phyloP scores from a whole-genome alignment of 2,329 filamentous ascomycete genomes.

The Penicillium digitatum region DNA sequence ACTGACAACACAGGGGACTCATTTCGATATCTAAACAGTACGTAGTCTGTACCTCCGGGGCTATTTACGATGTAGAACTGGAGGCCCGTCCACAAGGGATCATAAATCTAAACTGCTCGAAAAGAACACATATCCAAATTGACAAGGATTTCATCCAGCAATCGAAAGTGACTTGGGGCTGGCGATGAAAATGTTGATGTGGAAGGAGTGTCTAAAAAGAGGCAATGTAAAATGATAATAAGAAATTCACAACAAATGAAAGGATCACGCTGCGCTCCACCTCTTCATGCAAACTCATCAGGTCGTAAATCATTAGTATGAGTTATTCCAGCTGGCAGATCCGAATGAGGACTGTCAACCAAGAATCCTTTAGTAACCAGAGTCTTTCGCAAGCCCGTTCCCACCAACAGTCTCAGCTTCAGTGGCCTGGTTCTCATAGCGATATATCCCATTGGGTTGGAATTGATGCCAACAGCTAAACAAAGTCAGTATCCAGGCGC shows the following conservation, averaged over 20 bases:
- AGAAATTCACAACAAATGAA: not conserved
- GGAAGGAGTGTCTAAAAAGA: not conserved
- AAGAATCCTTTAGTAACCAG: constrained; percentile 1
- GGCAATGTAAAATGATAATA: not conserved
- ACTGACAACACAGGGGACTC: not conserved
- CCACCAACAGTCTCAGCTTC: constrained; percentile 26
- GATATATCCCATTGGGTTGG: constrained; percentile 31
- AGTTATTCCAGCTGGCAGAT: not conserved
- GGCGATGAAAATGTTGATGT: not conserved
- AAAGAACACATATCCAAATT: no score
- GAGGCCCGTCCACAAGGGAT: not conserved
- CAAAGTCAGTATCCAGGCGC: constrained; percentile 1
- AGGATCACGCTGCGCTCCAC: not conserved
- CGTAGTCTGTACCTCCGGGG: not conserved
- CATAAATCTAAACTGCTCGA: no score
- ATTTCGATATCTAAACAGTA: not conserved
- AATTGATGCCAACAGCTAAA: constrained; percentile 48
- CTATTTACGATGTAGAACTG: constrained; percentile 9
- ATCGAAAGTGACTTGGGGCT: not conserved
- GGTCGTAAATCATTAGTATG: constrained; percentile 18
- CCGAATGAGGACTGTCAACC: not conserved
- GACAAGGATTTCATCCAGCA: not conserved
- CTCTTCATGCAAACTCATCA: constrained; percentile 7
- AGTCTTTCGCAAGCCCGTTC: constrained; percentile 6
- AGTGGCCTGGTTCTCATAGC: constrained; percentile 27